Evolutionary conservation across 805 yeast genomes (phyloP).

Genomic region (Ogataea methylovora): DNA sequence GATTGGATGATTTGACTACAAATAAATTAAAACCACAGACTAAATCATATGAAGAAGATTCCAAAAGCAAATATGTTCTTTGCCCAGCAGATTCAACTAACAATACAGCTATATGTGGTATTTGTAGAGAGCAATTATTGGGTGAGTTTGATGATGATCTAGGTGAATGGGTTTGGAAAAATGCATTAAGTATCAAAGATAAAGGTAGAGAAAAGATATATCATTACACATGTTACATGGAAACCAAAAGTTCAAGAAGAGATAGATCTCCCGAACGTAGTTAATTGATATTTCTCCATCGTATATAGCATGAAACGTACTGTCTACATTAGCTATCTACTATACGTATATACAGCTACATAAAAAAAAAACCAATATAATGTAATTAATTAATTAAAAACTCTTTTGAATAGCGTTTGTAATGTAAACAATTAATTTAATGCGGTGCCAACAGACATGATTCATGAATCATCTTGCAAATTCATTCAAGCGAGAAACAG

Average conservation of each 20-base stretch:
- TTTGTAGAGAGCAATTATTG: conserved; percentile 58
- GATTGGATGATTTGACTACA: conserved; percentile 2
- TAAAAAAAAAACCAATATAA: too few species aligned
- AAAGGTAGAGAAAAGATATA: conserved; percentile 32
- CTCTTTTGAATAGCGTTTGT: too few species aligned
- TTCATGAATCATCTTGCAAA: too few species aligned
- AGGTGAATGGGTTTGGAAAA: conserved; percentile 80
- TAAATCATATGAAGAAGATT: conserved; percentile 18
- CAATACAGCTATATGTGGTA: conserved; percentile 54
- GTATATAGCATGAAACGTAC: too few species aligned
- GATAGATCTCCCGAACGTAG: conserved; percentile 22
- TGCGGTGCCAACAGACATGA: too few species aligned
- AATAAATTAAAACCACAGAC: conserved; percentile 2
- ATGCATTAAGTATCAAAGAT: conserved; percentile 43
- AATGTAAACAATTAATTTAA: too few species aligned
- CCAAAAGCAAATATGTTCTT: conserved; percentile 44
- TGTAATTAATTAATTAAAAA: too few species aligned
- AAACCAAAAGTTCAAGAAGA: conserved; percentile 31
- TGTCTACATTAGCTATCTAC: too few species aligned
- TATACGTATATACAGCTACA: too few species aligned
- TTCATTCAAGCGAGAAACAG: too few species aligned
- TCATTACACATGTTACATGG: conserved; percentile 66
- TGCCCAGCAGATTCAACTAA: conserved; percentile 60
- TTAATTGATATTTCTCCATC: too few species aligned
- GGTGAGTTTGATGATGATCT: conserved; percentile 66